phyloP scores from a whole-genome alignment of 2,329 filamentous ascomycete species.

The Laburnicola sp. region DNA sequence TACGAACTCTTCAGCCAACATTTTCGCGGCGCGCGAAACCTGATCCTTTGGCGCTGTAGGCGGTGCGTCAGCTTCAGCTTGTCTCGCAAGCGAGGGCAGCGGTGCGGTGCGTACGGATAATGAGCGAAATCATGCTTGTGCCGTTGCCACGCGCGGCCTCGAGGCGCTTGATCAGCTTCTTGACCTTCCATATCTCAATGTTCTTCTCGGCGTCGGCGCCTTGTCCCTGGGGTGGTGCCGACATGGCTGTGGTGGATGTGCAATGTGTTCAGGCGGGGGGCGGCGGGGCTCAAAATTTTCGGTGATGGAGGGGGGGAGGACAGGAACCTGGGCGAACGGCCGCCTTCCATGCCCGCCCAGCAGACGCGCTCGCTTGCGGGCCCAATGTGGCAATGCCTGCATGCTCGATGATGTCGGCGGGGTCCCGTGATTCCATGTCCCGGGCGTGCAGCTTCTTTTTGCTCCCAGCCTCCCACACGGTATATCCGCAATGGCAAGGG shows the following conservation, averaged over 20 bases:
- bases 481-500: slow-evolving; percentile 9
- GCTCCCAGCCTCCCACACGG: too few relatives aligned
- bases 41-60: slow-evolving; percentile 90
- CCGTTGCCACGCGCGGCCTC: slow-evolving; percentile 97
- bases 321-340: background rate
- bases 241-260: slow-evolving; percentile 15
- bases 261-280: slow-evolving; percentile 11
- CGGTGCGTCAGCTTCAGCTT: slow-evolving; percentile 23
- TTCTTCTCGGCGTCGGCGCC: slow-evolving; percentile 98
- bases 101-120: slow-evolving; percentile 73
- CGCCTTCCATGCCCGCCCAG: too few relatives aligned
- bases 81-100: background rate
- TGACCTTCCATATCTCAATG: slow-evolving; percentile 93
- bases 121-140: slow-evolving; percentile 99
- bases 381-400: too few relatives aligned
- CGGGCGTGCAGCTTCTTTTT: too few relatives aligned
- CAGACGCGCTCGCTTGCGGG: slow-evolving; percentile 3
- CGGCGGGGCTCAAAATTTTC: slow-evolving; percentile 20
- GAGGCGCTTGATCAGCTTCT: slow-evolving; percentile 99
- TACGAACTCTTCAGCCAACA: slow-evolving; percentile 99
- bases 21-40: slow-evolving; percentile 93
- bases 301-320: slow-evolving; percentile 15
- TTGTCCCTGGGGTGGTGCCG: slow-evolving; percentile 51
- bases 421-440: slow-evolving; percentile 17
- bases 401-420: slow-evolving; percentile 16